Evolutionary conservation across 1,284 basidiomycete genomes (phyloP), one percentile per base, ranked within the genome.

Genomic region (Pisolithus thermaeus): DNA sequence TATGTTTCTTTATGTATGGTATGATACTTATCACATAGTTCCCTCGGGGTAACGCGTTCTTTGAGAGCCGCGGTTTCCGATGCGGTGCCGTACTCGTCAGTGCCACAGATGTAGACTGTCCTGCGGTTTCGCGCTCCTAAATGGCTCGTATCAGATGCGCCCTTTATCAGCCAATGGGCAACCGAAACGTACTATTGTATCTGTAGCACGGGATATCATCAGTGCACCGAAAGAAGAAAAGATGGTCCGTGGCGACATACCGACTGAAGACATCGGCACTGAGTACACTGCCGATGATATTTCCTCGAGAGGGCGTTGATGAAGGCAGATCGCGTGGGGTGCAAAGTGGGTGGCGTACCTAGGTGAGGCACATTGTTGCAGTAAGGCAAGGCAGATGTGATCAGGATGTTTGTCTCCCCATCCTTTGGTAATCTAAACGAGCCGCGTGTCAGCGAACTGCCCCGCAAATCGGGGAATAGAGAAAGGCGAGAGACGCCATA

Each of bases 281-380:
- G 38, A 98, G 79, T 12, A 86, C 90, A 60, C 91, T 97, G 59
- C 97, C 97, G 64, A 99, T 98, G 68, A 99, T 97, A 71, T 99
- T 99, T 45, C 96, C 96, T 84, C 56, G 48, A 14, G 32, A 42
- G 39, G 22, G 47, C 38, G 35, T 54, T 51, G 35, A 46, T 30
- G 39, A 44, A 37, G 20, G 20, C 12, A 47, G 51, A 43, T 54
- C 49, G 53, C 50, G 40, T 44, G 49, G 52, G 49, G 49, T 46
- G 44, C 22, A 47, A 25, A n/a, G 38, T 8, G 25, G 22, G 46
- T 46, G 39, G 53, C 77, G 55, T 55, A 89, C 90, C 90, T 47
- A 99, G 82, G 76, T 99, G 97, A 23, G 97, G 97, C 14, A 98
- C 96, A 66, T 99, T 99, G 73, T 99, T 99, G 70, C 97, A 98